Percentiles rank a stretch among this genome's conserved stretches.
Conservation (phyloP, 495 filamentous ascomycete genomes). For the Daldinia grandis region DNA sequence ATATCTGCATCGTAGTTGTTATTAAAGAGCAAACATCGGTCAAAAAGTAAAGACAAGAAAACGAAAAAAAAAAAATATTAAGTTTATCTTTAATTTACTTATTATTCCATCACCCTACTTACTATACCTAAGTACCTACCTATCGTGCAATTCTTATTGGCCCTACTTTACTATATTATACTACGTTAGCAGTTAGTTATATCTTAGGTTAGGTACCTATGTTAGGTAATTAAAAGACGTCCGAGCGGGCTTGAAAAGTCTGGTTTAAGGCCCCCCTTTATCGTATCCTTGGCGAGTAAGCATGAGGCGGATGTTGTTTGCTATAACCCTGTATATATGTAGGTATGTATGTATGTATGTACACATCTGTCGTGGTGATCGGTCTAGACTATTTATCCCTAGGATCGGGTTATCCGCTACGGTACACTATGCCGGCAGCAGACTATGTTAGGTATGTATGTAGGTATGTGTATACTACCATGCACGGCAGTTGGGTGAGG, state of each 20-base stretch:
- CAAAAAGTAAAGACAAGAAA: background rate
- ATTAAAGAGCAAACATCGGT: background rate
- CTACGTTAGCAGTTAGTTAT: background rate
- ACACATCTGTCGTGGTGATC: background rate
- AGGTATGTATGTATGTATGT: background rate
- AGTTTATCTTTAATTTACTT: background rate
- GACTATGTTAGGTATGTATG: too few species aligned
- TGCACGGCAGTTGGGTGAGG: too few species aligned
- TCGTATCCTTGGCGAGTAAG: background rate
- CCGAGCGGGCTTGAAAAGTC: background rate
- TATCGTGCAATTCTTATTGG: background rate
- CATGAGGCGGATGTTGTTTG: background rate
- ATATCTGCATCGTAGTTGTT: background rate
- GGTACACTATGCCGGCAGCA: background rate
- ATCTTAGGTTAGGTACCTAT: background rate
- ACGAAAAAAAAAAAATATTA: background rate
- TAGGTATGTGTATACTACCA: too few species aligned
- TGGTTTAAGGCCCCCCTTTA: background rate
- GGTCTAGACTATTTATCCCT: background rate
- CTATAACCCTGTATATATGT: background rate
- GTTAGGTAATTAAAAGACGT: background rate
- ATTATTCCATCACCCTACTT: background rate
- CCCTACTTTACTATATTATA: background rate
- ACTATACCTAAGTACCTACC: background rate
- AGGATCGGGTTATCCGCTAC: background rate